Conservation (phyloP, 306 rosid species). For the Quercus cerris region DNA sequence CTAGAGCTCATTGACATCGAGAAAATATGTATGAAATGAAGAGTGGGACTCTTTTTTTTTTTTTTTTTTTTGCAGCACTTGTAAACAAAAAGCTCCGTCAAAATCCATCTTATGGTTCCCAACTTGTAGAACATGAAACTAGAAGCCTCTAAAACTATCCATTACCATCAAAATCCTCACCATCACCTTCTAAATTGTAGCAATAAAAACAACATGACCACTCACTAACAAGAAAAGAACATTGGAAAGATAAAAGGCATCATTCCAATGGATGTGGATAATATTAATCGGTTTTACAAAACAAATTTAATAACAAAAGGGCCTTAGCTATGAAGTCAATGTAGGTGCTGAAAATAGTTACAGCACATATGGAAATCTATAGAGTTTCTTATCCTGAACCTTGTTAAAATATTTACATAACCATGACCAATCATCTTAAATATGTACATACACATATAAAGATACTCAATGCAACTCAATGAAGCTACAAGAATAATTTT, state of each 20-base stretch:
- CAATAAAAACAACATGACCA: background rate
- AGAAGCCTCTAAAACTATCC: background rate
- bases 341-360: background rate
- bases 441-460: background rate
- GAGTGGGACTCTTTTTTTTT: background rate
- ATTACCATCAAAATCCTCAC: background rate
- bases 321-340: background rate
- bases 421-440: background rate
- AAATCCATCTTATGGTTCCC: background rate
- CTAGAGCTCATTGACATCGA: too few species aligned
- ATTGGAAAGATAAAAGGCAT: background rate
- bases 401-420: background rate
- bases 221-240: background rate
- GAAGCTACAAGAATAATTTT: background rate
- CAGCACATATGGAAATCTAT: background rate
- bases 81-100: background rate
- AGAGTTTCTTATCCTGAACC: background rate
- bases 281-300: background rate
- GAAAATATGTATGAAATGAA: background rate
- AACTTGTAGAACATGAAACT: background rate
- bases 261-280: background rate
- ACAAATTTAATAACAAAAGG: background rate
- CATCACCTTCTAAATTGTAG: background rate
- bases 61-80: background rate
- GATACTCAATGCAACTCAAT: background rate